A percentile compares a stretch with the other conserved stretches of the same genome.
Evolutionary conservation across 257 asterid species (phyloP).

Genomic region (Solanum megistacrolobum): DNA sequence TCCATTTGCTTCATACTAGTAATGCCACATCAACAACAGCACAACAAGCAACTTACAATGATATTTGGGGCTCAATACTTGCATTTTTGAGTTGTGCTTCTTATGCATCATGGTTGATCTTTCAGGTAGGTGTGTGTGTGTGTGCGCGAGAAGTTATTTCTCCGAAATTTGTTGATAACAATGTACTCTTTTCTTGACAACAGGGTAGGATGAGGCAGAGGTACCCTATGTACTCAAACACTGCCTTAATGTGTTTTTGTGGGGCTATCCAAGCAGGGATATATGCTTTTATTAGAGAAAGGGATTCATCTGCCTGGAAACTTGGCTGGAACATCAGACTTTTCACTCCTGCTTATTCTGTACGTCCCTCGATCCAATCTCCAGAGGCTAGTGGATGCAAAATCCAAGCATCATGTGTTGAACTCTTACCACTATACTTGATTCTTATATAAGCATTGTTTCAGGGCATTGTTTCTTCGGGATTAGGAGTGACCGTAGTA

Average conservation of each 20-base stretch:
- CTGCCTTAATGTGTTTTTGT: slow-evolving; percentile 14
- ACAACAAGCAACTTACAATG: not conserved
- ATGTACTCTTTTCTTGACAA: not conserved
- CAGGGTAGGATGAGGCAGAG: slow-evolving; percentile 17
- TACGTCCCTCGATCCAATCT: not conserved
- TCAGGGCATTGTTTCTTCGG: slow-evolving; percentile 30
- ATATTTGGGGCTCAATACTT: slow-evolving; percentile 9
- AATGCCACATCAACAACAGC: not conserved
- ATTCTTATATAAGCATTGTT: slow-evolving; percentile 1
- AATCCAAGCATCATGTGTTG: not conserved
- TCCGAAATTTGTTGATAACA: not conserved
- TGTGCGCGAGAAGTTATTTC: not conserved
- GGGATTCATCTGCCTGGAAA: slow-evolving; percentile 19
- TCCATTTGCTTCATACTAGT: not conserved
- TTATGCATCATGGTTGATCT: slow-evolving; percentile 24
- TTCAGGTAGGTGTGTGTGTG: slow-evolving; percentile 15
- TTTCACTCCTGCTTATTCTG: slow-evolving; percentile 12
- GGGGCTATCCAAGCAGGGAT: slow-evolving; percentile 18
- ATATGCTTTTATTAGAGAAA: slow-evolving; percentile 11
- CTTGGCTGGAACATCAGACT: slow-evolving; percentile 33
- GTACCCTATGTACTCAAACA: slow-evolving; percentile 24
- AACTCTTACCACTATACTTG: not conserved
- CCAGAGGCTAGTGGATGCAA: not conserved
- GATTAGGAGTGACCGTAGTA: slow-evolving; percentile 1
- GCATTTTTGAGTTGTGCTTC: slow-evolving; percentile 21